Conservation (phyloP, 306 rosid genomes). For the Clitoria ternatea region DNA sequence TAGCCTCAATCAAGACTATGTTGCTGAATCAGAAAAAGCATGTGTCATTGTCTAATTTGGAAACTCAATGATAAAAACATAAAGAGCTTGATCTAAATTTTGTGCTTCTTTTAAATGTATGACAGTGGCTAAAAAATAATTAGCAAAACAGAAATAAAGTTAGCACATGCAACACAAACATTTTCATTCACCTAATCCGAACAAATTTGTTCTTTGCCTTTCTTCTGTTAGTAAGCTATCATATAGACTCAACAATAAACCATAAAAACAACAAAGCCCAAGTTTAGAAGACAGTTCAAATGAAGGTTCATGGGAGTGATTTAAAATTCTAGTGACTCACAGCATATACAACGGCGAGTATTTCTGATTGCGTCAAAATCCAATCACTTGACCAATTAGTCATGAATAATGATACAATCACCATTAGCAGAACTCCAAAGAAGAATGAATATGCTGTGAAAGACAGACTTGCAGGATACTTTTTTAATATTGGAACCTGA, state of each 20-base stretch:
- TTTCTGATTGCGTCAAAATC: conserved; percentile 73
- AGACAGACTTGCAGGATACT: conserved; percentile 76
- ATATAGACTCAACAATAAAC: background rate
- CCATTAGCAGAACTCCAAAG: conserved; percentile 66
- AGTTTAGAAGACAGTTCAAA: background rate
- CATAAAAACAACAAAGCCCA: background rate
- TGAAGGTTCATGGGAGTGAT: background rate
- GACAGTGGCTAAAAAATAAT: background rate
- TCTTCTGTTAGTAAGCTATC: background rate
- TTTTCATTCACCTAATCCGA: background rate
- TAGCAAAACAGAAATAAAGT: background rate
- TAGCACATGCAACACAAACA: background rate
- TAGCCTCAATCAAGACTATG: background rate
- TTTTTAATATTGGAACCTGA: conserved; percentile 77
- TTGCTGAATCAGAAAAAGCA: background rate
- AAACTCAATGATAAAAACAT: background rate
- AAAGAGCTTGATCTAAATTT: background rate
- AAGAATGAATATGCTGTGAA: conserved; percentile 73
- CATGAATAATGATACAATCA: conserved; percentile 50
- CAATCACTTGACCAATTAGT: conserved; percentile 50
- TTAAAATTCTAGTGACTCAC: conserved; percentile 45
- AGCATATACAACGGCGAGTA: conserved; percentile 74
- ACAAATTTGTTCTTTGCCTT: conserved; percentile 1
- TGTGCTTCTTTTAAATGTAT: background rate
- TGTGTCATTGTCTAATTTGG: background rate